Evolutionary conservation across 495 filamentous ascomycete genomes (phyloP).

Genomic region (Trichocladium uniseriatum): DNA sequence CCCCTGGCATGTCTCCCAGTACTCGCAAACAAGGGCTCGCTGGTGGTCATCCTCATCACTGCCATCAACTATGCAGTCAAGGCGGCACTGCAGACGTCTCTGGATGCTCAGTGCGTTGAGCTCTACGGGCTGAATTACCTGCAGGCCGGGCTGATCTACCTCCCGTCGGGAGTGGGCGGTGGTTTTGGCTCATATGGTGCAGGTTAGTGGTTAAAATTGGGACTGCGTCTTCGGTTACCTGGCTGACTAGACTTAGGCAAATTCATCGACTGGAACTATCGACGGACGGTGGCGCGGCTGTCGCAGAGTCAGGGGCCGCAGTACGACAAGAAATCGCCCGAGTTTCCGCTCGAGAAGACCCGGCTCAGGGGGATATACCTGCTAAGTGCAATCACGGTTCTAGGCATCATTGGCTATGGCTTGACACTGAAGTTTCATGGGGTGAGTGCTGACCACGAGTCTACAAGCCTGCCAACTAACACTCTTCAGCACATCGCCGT

Average conservation of each 20-base stretch:
- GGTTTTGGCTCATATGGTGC: conserved; percentile 46
- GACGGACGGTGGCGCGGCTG: conserved; percentile 14
- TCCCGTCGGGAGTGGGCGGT: conserved; percentile 55
- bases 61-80: conserved; percentile 42
- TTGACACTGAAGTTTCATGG: conserved; percentile 1
- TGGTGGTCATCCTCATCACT: conserved; percentile 5
- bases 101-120: conserved; percentile 32
- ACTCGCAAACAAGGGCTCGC: conserved; percentile 2
- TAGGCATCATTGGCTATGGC: conserved; percentile 4
- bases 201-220: neutral
- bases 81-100: conserved; percentile 33
- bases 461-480: too few relatives aligned
- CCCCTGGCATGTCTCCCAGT: conserved; percentile 7
- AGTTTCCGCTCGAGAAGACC: conserved; percentile 58
- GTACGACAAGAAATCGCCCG: conserved; percentile 9
- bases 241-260: too few relatives aligned
- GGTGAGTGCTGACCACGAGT: neutral
- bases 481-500: conserved; percentile 2
- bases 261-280: conserved; percentile 47
- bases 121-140: conserved; percentile 51
- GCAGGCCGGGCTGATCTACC: conserved; percentile 48
- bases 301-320: neutral
- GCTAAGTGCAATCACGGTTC: neutral
- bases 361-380: conserved; percentile 38
- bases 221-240: too few relatives aligned